Evolutionary conservation across 371 early-diverging fungal species (phyloP), one percentile per base, ranked within the genome.

Genomic region (Haplosporangium sp.): DNA sequence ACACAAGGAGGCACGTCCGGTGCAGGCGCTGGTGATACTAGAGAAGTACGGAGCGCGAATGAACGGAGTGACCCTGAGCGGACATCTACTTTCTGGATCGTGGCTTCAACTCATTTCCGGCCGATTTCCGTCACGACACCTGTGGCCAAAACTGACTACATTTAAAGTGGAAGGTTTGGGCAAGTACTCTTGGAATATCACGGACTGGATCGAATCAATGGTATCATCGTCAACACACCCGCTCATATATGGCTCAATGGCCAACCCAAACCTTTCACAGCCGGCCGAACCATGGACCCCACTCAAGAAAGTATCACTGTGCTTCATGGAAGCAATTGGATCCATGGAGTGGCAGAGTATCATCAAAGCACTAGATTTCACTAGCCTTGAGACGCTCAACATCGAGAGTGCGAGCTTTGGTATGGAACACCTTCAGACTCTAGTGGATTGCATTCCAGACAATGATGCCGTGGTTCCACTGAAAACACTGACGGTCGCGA

Each of bases 361-460:
- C 46, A 45, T 55, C 16, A 13, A 46, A 2, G 55, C 46, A 6
- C 10, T 63, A 6, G 63, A 63, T 18, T 53, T 55, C 18, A 54
- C 63, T 0, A 16, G 12, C 9, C 14, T 63, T 2, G 20, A 55
- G 11, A 11, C 45, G n/a, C 46, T 63, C 38, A 55, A 45, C 38
- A 55, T 63, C n/a, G 23, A 23, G 14, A 37, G 20, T 6, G n/a
- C 63, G n/a, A 60, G 50, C 23, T 48, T 60, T 60, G 51, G 37
- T 5, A 0, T 40, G 6, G 40, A 48, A 13, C 51, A 60, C 18
- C 8, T 60, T 20, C 36, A 51, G 9, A 5, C 18, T 16, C 20
- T 60, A 18, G 16, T 40, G 18, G 51, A 36, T 7, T 48, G 18
- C 20, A 41, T 60, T 38, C 29, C 50, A 4, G 21, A 51, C 6